Percentiles rank a stretch among this genome's conserved stretches.
Evolutionary conservation across 345 rosid genomes (phyloP).

Genomic region (Kandelia obovata): DNA sequence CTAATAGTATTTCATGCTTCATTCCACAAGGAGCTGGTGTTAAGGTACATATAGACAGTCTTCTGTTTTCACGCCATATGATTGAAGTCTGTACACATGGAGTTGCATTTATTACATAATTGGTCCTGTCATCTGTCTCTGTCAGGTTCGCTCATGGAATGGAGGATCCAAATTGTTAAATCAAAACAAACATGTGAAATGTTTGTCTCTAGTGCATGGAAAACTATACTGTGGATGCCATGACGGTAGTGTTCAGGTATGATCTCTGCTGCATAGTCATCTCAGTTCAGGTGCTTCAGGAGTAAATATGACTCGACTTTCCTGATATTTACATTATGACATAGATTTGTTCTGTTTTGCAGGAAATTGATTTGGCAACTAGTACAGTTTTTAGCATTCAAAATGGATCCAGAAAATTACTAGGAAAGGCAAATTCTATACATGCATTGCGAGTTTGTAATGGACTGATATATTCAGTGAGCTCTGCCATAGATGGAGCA

Average conservation of each 20-base stretch:
- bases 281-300: background rate
- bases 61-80: background rate
- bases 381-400: slow-evolving; percentile 50
- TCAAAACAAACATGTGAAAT: slow-evolving; percentile 43
- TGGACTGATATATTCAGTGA: slow-evolving; percentile 49
- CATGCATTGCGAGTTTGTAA: slow-evolving; percentile 43
- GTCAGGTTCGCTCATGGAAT: slow-evolving; percentile 61
- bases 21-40: slow-evolving; percentile 72
- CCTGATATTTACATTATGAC: background rate
- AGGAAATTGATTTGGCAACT: slow-evolving; percentile 69
- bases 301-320: background rate
- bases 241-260: slow-evolving; percentile 63
- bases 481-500: slow-evolving; percentile 49
- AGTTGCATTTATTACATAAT: background rate
- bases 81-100: background rate
- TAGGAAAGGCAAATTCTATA: slow-evolving; percentile 52
- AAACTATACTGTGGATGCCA: slow-evolving; percentile 62
- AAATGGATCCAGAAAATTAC: slow-evolving; percentile 51
- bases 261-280: background rate
- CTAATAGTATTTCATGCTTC: slow-evolving; percentile 50
- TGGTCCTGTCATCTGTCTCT: background rate
- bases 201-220: slow-evolving; percentile 52
- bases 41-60: slow-evolving; percentile 37
- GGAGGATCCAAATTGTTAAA: slow-evolving; percentile 51
- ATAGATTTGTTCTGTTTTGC: slow-evolving; percentile 4